Evolutionary conservation across 257 asterid species (phyloP), one percentile per base, ranked within the genome.

Genomic region (Pogostemon cablin): DNA sequence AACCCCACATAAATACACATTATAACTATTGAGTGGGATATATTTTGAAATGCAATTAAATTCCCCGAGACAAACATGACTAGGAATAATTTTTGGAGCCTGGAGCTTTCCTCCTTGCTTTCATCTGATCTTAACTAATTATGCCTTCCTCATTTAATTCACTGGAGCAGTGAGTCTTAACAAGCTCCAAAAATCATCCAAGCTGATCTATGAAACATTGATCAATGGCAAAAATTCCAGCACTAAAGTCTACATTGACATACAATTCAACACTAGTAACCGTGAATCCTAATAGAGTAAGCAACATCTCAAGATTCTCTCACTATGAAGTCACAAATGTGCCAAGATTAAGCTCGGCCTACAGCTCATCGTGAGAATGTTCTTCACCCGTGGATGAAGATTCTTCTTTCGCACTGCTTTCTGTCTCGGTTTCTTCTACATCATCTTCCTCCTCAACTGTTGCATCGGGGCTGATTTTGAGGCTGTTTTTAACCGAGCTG

Each of bases 391-490:
- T 55, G 43, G 84, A 3, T n/a, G 78, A 62, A 49, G 86, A 72
- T 47, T 80, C 84, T 63, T 85, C 93, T n/a, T 80, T 75, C 0
- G 80, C 35, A 54, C 65, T 72, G 39, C 79, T 39, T 79, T 83
- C 93, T 6, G 64, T 40, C 79, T 81, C 95, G 1, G 73, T 63
- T 69, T 88, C 96, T 58, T 90, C 97, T 0, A 54, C 84, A 11
- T 86, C 96, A 0, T 88, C 95, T 62, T 90, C 96, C 78, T 92
- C 98, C 77, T 92, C 98, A 0, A 87, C 88, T 7, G 81, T 17
- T 9, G 86, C 93, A 73, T 88, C 93, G 0, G 95, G 93, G 60
- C 87, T 87, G 75, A 92, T 87, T 48, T 81, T 83, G 52, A 92
- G 81, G 77, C 97, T 78, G 77, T 75, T 80, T 58, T 87, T 92